Percentiles rank a stretch among this genome's conserved stretches.
Conservation (phyloP, 2,329 filamentous ascomycete genomes). For the Hyphodiscus sp. region DNA sequence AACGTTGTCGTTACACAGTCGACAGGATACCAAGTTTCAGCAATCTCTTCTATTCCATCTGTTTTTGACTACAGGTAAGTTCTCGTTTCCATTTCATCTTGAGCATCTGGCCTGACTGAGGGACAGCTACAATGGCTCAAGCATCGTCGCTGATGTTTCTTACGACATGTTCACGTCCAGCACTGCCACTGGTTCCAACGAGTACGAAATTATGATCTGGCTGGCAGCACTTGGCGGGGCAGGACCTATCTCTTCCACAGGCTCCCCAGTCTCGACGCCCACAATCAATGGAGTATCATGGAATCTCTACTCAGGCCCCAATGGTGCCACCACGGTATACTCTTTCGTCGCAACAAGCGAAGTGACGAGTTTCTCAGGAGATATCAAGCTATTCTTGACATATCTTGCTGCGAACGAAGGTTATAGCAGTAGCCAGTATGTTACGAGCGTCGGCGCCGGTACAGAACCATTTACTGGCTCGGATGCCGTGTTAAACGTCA, state of each 20-base stretch:
- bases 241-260: slow-evolving; percentile 48
- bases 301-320: slow-evolving; percentile 55
- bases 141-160: slow-evolving; percentile 50
- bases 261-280: slow-evolving; percentile 45
- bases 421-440: slow-evolving; percentile 42
- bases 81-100: not conserved
- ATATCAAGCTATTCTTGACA: slow-evolving; percentile 50
- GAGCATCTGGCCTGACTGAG: not conserved
- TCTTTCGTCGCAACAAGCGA: slow-evolving; percentile 47
- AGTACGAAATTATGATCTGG: slow-evolving; percentile 65
- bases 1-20: slow-evolving; percentile 35
- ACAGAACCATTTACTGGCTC: slow-evolving; percentile 46
- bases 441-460: slow-evolving; percentile 47
- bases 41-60: slow-evolving; percentile 32
- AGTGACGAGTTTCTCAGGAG: slow-evolving; percentile 47
- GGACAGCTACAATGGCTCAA: slow-evolving; percentile 39
- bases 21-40: slow-evolving; percentile 29
- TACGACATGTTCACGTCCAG: slow-evolving; percentile 54
- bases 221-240: slow-evolving; percentile 48
- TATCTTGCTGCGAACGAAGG: slow-evolving; percentile 47
- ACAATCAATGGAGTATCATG: slow-evolving; percentile 48
- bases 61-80: slow-evolving; percentile 31
- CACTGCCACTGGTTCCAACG: slow-evolving; percentile 38
- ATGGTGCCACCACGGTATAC: slow-evolving; percentile 53
- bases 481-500: slow-evolving; percentile 37